Base-by-base conservation (phyloP, 352 stramenopile species). In the Phytophthora sansomeana region DNA sequence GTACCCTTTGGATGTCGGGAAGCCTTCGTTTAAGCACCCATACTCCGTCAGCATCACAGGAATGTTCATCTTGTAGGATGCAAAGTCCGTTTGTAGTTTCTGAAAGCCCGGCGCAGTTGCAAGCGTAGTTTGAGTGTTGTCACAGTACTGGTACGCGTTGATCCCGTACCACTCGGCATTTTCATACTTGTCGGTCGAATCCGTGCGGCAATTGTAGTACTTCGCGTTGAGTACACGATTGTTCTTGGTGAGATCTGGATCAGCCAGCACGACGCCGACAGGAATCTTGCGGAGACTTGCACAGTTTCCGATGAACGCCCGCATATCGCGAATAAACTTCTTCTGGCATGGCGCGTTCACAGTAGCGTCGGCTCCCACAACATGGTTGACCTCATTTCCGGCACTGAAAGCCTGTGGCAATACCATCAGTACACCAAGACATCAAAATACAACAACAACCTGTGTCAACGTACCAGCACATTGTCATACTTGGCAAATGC, bases 401-500 rank as follows among this genome's bases (percentile, higher is more conserved):
- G 75, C 85, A 52, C 83, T 91, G 62, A 93, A 92, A 8, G 58
- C 69, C 61, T 69, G 30, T 60, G 7, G 13, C 28, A 29, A 30
- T 19, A 21, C 2, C 0, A n/a, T 44, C 38, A 44, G 38, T 44
- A 32, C 43, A 50, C 6, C 0, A 30, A 24, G 9, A 11, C 7
- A 17, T 16, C 24, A 50, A 58, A n/a, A 9, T 9, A 30, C 46
- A 24, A 16, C n/a, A 32, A 53, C 14, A 8, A 38, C 21, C 21
- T 24, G 10, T 13, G 16, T 33, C 28, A 46, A 24, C 43, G 48
- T 63, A 65, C 62, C 39, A 97, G 42, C 2, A 90, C 74, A 63
- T 97, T 97, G 78, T 89, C 78, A 62, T 96, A 97, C 58, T 91
- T 82, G 11, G 90, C 75, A 56, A 97, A 97, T 24, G 75, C 77